Evolutionary conservation across 805 yeast genomes (phyloP), one percentile per base, ranked within the genome.

Genomic region (Candida oleophila): DNA sequence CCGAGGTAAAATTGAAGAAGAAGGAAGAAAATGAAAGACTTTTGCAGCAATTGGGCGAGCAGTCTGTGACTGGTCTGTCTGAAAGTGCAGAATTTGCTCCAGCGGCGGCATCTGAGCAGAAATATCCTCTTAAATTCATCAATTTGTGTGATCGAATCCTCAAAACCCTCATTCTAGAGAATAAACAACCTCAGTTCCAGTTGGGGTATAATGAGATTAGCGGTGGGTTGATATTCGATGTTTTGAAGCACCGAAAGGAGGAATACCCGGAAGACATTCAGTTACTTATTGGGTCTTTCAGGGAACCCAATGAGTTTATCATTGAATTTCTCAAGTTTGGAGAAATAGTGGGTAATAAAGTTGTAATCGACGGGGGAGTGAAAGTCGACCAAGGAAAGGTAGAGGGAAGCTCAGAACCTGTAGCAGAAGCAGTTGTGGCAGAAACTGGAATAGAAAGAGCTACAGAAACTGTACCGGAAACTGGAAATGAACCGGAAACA

Each of bases 301-400:
- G 47, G 18, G 58, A 57, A 25, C 63, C 39, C 22, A 19, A 57
- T 14, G 67, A 60, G 20, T 67, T 67, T 41, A 48, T 58, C 7
- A 56, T 55, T 21, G 71, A 67, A 32, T 67, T 65, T 49, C 55
- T 60, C 18, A 57, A 63, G 47, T 62, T 61, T 41, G 59, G 55
- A 33, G 49, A 51, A 19, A 33, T 51, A 43, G 36, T 22, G 5
- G 37, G 36, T 3, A 25, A 18, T 21, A 21, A 32, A 12, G 22
- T n/a, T 33, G 37, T 21, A 21, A 22, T 16, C 16, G 22, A 7
- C 46, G 43, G 25, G 22, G 45, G 44, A 19, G 41, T 44, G 30
- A 5, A 25, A 11, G 30, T 11, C 5, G 30, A 25, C 30, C 30
- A 25, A 22, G 30, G n/a, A 12, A 34, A 38, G 39, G 43, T 34